Base-by-base conservation (phyloP, 345 rosid genomes). In the Trapa bicornis region DNA sequence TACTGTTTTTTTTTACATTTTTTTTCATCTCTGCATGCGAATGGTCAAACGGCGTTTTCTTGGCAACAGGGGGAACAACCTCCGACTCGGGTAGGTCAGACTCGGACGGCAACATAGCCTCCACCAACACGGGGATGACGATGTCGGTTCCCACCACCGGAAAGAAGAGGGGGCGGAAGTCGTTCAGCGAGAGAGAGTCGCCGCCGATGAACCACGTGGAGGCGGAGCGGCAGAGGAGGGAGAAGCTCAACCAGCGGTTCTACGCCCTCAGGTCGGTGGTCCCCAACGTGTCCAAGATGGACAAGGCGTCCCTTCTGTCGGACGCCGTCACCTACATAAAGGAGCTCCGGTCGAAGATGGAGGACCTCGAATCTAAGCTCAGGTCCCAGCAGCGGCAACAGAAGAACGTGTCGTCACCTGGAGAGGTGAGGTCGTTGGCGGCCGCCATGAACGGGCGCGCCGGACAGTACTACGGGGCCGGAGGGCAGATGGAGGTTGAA, bases 281-380 rank as follows among this genome's bases (percentile, higher is more conserved):
- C 61, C 96, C 97, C 5, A 89, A 87, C 65, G 89, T 91, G 17
- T 89, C 96, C 0, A 91, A 86, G 71, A 89, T 91, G 97, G 97
- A 91, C 72, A 91, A 84, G 75, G 97, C 94, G 0, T 89, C 97
- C 1, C 69, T 91, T n/a, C 81, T 91, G 3, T 82, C 85, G 0
- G 96, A 91, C 42, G 90, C 96, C 0, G 88, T 82, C 2, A 67
- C 83, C 54, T 89, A 91, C 68, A 91, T 91, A 61, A 83, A 83
- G 68, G 89, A 91, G 66, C 85, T 91, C 14, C 80, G 76, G 68
- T 70, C 73, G 14, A 86, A 77, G 65, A 37, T 82, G 56, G 77
- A 85, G 9, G 80, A 80, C 2, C 70, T 91, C 68, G 87, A 88
- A 70, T 67, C 58, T 2, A 75, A 80, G 52, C 68, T 79, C 32